These are phyloP conservation scores for Rhododendron mucronatum DNA, from an alignment of 148 eudicot species.

Conservation along the genomic window DNA sequence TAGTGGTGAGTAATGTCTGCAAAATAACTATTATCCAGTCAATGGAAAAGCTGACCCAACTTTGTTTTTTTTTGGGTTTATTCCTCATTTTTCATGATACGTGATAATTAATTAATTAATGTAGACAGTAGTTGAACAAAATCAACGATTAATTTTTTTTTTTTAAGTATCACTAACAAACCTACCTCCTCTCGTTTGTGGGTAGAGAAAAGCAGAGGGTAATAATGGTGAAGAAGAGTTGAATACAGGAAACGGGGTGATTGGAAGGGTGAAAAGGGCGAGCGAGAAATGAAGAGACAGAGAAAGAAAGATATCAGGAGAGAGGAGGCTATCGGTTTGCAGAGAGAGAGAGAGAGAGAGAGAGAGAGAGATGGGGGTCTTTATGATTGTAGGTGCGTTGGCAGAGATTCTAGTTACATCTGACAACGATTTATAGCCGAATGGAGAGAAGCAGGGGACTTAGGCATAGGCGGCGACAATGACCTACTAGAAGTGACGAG, in stretches of 20 bases:
- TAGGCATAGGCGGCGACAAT: neutral
- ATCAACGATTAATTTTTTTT: neutral
- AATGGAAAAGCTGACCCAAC: neutral
- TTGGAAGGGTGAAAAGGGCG: neutral
- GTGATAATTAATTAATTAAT: neutral
- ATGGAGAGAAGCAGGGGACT: neutral
- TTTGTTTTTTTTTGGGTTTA: neutral
- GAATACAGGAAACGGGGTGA: neutral
- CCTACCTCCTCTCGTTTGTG: neutral
- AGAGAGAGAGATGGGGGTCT: neutral
- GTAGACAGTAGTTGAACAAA: neutral
- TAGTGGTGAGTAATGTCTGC: neutral
- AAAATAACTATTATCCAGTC: neutral
- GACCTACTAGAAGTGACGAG: neutral
- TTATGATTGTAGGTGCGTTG: neutral
- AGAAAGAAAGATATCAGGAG: neutral
- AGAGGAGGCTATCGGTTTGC: neutral
- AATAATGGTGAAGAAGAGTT: conserved; percentile 9
- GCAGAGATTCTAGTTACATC: neutral
- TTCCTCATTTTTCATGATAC: neutral
- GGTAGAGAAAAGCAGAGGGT: neutral
- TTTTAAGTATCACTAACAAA: neutral
- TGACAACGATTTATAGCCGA: neutral
- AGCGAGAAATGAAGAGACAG: neutral
- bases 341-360: conserved; percentile 1